Evolutionary conservation across 805 yeast genomes (phyloP).

Genomic region (Cyberlindnera saturnus): DNA sequence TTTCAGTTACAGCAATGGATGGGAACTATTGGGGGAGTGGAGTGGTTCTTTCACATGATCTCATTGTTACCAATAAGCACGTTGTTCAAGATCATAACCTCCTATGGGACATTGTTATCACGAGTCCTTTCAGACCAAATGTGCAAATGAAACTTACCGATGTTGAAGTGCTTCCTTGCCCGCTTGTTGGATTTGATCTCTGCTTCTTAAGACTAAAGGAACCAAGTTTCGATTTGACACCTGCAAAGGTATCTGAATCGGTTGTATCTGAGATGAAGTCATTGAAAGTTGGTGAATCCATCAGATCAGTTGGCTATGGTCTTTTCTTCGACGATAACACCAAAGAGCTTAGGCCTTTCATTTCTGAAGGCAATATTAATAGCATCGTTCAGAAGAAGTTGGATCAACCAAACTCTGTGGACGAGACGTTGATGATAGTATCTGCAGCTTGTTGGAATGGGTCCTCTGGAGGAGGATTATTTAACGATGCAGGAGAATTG

Average conservation of each 20-base stretch:
- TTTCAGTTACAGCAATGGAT: slow-evolving; percentile 12
- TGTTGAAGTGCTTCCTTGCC: slow-evolving; percentile 10
- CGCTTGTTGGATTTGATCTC: slow-evolving; percentile 22
- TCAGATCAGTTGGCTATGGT: slow-evolving; percentile 23
- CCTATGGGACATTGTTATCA: slow-evolving; percentile 9
- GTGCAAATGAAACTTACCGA: slow-evolving; percentile 6
- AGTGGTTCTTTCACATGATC: slow-evolving; percentile 10
- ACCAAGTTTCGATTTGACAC: slow-evolving; percentile 3
- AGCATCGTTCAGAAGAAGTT: slow-evolving; percentile 9
- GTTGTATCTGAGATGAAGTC: slow-evolving; percentile 3
- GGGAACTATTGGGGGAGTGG: slow-evolving; percentile 27
- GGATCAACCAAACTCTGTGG: slow-evolving; percentile 4
- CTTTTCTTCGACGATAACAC: slow-evolving; percentile 12
- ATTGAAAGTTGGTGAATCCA: slow-evolving; percentile 11
- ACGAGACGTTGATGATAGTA: slow-evolving; percentile 16
- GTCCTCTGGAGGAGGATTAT: slow-evolving; percentile 26
- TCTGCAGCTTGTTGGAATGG: slow-evolving; percentile 27
- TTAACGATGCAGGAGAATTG: slow-evolving; percentile 18
- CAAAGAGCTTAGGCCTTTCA: slow-evolving; percentile 13
- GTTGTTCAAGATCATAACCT: slow-evolving; percentile 16
- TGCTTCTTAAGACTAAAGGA: slow-evolving; percentile 16
- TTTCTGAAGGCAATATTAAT: slow-evolving; percentile 19
- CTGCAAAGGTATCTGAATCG: slow-evolving; percentile 8
- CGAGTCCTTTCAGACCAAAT: slow-evolving; percentile 5
- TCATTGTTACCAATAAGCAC: slow-evolving; percentile 23